Conservation (phyloP, 495 filamentous ascomycete species). For the Glutinoglossum americanum region DNA sequence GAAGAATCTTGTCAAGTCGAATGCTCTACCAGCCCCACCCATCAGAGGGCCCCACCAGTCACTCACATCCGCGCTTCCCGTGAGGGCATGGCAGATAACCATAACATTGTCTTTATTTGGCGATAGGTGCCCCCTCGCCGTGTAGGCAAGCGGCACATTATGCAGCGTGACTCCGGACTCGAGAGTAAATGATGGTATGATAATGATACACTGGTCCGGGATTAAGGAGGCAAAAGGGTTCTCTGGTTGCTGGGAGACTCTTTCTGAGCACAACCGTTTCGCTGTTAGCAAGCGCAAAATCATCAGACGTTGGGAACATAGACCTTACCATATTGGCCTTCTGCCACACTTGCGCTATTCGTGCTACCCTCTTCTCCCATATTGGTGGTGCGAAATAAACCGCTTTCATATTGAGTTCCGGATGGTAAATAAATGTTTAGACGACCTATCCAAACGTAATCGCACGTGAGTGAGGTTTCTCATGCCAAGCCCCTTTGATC, state of each 20-base stretch:
- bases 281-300: background rate
- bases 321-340: background rate
- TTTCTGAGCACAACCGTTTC: conserved; percentile 21
- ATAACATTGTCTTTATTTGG: conserved; percentile 67
- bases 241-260: conserved; percentile 49
- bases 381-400: background rate
- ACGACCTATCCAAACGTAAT: background rate
- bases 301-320: background rate
- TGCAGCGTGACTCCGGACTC: conserved; percentile 73
- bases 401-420: background rate
- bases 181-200: conserved; percentile 77
- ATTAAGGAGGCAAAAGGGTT: conserved; percentile 82
- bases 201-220: conserved; percentile 60
- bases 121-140: conserved; percentile 56
- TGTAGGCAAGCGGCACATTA: conserved; percentile 90
- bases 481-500: background rate
- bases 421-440: background rate
- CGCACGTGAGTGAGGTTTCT: background rate
- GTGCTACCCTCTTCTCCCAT: background rate
- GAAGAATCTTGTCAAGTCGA: conserved; percentile 84
- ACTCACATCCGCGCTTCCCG: conserved; percentile 83
- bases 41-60: conserved; percentile 98
- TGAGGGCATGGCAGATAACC: conserved; percentile 93
- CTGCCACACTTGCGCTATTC: background rate
- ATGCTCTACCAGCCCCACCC: conserved; percentile 71